A percentile compares a stretch with the other conserved stretches of the same genome.
phyloP scores from a whole-genome alignment of 805 yeast genomes.

The Barnettozyma siamensis region DNA sequence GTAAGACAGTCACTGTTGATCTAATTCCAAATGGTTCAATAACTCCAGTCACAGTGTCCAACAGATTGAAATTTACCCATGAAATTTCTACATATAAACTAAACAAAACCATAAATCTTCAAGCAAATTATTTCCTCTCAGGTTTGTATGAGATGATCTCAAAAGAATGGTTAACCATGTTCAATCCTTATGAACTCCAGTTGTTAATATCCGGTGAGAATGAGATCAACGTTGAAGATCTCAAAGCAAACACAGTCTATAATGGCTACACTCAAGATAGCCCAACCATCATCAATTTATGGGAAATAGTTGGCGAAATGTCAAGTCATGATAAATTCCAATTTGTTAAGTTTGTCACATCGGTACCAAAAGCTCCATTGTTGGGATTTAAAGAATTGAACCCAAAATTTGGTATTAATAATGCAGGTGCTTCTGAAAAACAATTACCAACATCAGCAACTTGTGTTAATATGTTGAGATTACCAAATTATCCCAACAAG shows the following conservation, averaged over 20 bases:
- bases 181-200: conserved; percentile 79
- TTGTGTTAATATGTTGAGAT: conserved; percentile 78
- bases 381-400: conserved; percentile 70
- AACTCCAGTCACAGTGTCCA: conserved; percentile 50
- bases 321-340: conserved; percentile 52
- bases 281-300: conserved; percentile 57
- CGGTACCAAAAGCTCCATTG: conserved; percentile 87
- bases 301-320: conserved; percentile 74
- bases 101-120: conserved; percentile 53
- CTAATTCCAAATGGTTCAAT: conserved; percentile 56
- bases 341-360: conserved; percentile 82
- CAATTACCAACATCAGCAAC: conserved; percentile 85
- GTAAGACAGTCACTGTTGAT: conserved; percentile 39
- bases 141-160: conserved; percentile 70
- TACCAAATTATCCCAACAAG: conserved; percentile 76
- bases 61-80: conserved; percentile 68
- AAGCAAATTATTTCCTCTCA: conserved; percentile 54
- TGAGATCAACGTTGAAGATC: conserved; percentile 66
- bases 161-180: conserved; percentile 75
- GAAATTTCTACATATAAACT: conserved; percentile 74
- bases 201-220: conserved; percentile 70
- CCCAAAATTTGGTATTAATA: conserved; percentile 78
- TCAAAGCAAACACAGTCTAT: conserved; percentile 54
- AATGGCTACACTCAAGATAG: conserved; percentile 58
- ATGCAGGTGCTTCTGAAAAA: conserved; percentile 47